Base-by-base conservation (phyloP, 1,284 basidiomycete species). In the Tranzscheliella williamsii region DNA sequence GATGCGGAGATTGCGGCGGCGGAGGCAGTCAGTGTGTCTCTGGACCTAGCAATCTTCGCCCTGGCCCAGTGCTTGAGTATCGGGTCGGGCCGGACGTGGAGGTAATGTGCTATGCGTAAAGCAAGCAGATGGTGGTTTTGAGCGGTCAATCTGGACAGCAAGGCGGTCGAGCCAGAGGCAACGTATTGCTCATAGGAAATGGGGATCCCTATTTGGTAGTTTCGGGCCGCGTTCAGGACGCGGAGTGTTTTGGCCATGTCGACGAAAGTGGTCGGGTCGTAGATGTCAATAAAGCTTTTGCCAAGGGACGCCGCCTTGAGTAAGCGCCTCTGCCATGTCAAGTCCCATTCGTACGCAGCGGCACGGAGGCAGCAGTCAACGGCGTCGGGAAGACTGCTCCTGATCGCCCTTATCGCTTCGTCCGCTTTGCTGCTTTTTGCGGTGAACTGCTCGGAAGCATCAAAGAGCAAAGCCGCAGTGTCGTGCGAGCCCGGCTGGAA, bases 31-130 rank as follows among this genome's bases (percentile, higher is more conserved):
- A 56, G 13, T 24, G 47, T 21, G 7, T 66, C 36, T 62, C 85
- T 84, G 7, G 89, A 85, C 6, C 85, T 84, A 21, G 86, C 67
- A 48, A 98, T 93, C 78, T 95, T 94, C 5, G 90, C 88, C 52
- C 86, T 87, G 0, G 95, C 93, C 95, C 95, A 98, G 75, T 97
- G 94, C 68, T 88, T 90, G 34, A 98, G 81, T 0, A 98, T 91
- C 0, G 85, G 83, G 57, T 93, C 89, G 0, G 91, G 88, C 22
- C 89, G 87, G 18, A 96, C 81, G 5, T 84, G 83, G 13, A 98
- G 83, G 79, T 86, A 90, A 8, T 85, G 83, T 1, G 92, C 92
- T 56, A 98, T 87, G n/a, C 91, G 86, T 5, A 97, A 84, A 2
- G 92, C 91, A 24, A 96, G 85, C 1, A 96, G 84, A 75, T 98